Evolutionary conservation across 371 early-diverging fungal species (phyloP), one percentile per base, ranked within the genome.

Genomic region (Haplosporangium sp.): DNA sequence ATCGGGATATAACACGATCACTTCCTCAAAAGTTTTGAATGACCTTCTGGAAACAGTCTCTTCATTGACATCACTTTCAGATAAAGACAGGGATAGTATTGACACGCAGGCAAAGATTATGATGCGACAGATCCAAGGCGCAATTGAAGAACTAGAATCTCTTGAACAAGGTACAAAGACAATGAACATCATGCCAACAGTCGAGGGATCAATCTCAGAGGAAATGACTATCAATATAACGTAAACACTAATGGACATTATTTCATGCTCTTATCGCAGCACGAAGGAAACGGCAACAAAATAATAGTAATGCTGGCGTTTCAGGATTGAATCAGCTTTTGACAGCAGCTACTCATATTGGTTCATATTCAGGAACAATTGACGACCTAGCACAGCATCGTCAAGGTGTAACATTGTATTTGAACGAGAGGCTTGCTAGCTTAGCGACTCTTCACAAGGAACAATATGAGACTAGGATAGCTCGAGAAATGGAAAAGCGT

Each of bases 51-150:
- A 81, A 7, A 62, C 82, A 2, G 61, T 81, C 3, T 75, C 76
- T 0, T 65, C 72, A 9, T 60, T 81, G 52, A 71, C 68, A 1
- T 55, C 66, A 15, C 63, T 81, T 34, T 81, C 82, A 20, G 82
- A 81, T 40, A 75, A 72, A 60, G 82, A 81, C 48, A 71, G 82
- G 15, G 82, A 81, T 42, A 81, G 76, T 37, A 81, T 81, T 37
- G 82, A 81, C 52, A 71, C 71, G 3, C 82, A 81, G 53, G 76
- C 60, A 27, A 81, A 75, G 48, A 67, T 81, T 19, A 81, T 81
- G 82, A 81, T 81, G 82, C 68, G 48, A 11, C 82, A 81, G 40
- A 75, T 81, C 55, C 71, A 81, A 48, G 82, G 82, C 2, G 82
- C 82, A 5, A 75, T 81, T 53, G 82, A 81, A 50, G 72, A 81